Percentiles rank a stretch among this genome's conserved stretches.
Conservation (phyloP, 768 basidiomycete genomes). For the Kwoniella mangroviensis region DNA sequence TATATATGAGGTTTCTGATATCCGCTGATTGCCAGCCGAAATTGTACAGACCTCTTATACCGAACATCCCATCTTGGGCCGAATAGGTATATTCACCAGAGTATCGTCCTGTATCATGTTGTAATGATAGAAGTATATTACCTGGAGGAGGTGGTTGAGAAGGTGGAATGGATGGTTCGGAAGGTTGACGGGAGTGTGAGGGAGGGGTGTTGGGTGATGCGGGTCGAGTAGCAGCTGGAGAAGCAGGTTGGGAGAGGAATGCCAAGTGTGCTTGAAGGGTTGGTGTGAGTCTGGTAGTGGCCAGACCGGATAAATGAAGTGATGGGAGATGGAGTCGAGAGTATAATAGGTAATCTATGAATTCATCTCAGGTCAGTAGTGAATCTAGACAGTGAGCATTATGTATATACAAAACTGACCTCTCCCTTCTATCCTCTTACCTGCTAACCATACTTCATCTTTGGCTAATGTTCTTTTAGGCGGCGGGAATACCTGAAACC, state of each 20-base stretch:
- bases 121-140: conserved; percentile 75
- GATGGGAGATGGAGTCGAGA: conserved; percentile 89
- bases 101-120: conserved; percentile 91
- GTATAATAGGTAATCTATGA: conserved; percentile 86
- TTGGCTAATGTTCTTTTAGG: conserved; percentile 78
- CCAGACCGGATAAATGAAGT: conserved; percentile 84
- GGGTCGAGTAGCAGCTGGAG: conserved; percentile 37
- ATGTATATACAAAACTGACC: conserved; percentile 62
- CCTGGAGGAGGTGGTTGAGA: conserved; percentile 55
- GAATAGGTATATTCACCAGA: conserved; percentile 94
- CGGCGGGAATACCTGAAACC: conserved; percentile 80
- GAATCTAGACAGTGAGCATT: background rate
- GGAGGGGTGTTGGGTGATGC: conserved; percentile 31
- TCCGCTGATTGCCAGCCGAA: conserved; percentile 71
- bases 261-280: conserved; percentile 82
- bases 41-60: conserved; percentile 83
- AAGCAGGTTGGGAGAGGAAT: conserved; percentile 61
- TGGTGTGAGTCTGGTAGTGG: conserved; percentile 76
- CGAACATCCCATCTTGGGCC: conserved; percentile 92
- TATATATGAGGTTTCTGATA: conserved; percentile 22
- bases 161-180: conserved; percentile 59
- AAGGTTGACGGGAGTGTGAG: conserved; percentile 58
- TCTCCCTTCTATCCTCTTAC: conserved; percentile 73
- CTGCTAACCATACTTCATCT: conserved; percentile 80
- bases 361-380: background rate